These are phyloP conservation scores for Solanum chilense DNA, from an alignment of 257 asterid genomes.

Conservation along the genomic window DNA sequence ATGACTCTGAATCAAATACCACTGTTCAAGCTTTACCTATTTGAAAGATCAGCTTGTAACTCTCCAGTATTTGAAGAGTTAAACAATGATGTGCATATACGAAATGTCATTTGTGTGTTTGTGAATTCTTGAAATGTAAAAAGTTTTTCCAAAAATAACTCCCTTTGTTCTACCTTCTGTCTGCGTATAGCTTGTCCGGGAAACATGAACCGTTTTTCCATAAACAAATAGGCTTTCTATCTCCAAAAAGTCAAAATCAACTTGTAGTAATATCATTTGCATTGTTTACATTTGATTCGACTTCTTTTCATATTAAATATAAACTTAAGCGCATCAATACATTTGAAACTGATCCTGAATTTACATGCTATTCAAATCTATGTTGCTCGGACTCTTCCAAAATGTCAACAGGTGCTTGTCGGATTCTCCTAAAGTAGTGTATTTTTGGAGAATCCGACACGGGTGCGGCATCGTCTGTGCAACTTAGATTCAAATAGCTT, in stretches of 20 bases:
- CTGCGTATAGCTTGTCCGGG: background rate
- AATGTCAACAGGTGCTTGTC: no score
- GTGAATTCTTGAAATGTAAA: background rate
- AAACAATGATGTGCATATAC: background rate
- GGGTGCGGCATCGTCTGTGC: no score
- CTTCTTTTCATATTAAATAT: background rate
- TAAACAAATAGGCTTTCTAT: background rate
- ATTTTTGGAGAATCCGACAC: no score
- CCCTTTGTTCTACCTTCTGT: background rate
- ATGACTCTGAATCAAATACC: background rate
- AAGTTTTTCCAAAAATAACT: background rate
- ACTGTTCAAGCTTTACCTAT: background rate
- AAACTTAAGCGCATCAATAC: background rate
- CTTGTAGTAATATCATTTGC: background rate
- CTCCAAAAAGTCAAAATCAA: background rate
- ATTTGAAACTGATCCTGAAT: background rate
- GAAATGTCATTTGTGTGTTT: background rate
- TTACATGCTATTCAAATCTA: background rate
- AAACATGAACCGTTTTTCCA: background rate
- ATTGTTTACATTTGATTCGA: background rate
- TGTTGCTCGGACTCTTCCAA: no score
- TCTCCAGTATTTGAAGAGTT: background rate
- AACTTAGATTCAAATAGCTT: background rate
- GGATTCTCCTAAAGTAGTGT: no score
- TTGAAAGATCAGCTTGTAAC: background rate